phyloP scores from a whole-genome alignment of 768 basidiomycete species.

The Leccinum arenicola region DNA sequence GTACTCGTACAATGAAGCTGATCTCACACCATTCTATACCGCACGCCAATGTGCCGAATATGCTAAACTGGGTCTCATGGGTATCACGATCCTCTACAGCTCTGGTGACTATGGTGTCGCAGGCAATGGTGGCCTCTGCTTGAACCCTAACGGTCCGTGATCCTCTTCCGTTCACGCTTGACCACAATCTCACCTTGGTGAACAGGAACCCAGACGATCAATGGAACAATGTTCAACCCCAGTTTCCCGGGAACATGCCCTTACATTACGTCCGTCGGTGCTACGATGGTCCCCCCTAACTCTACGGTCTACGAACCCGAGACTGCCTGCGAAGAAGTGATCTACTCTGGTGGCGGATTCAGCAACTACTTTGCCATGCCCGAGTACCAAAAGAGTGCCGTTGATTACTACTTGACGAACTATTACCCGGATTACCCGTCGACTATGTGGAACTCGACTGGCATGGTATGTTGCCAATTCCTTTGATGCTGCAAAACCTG shows the following conservation, averaged over 20 bases:
- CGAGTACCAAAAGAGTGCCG: slow-evolving; percentile 36
- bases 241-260: slow-evolving; percentile 45
- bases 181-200: not conserved
- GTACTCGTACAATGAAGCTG: no score
- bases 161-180: not conserved
- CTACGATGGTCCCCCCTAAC: slow-evolving; percentile 42
- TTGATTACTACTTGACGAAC: slow-evolving; percentile 31
- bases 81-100: slow-evolving; percentile 41
- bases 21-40: slow-evolving; percentile 23
- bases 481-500: slow-evolving; percentile 26
- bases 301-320: slow-evolving; percentile 28
- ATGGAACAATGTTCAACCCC: slow-evolving; percentile 38
- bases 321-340: slow-evolving; percentile 28
- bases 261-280: slow-evolving; percentile 46
- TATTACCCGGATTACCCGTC: slow-evolving; percentile 26
- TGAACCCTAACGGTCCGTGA: slow-evolving; percentile 27
- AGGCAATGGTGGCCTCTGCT: slow-evolving; percentile 31
- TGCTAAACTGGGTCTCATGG: slow-evolving; percentile 42
- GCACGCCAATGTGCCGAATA: slow-evolving; percentile 45
- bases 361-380: slow-evolving; percentile 44
- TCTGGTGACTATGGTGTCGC: slow-evolving; percentile 48
- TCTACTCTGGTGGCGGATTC: slow-evolving; percentile 33
- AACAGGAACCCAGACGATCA: slow-evolving; percentile 24
- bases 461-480: slow-evolving; percentile 14
- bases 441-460: slow-evolving; percentile 27